A percentile compares a stretch with the other conserved stretches of the same genome.
Conservation (phyloP, 768 basidiomycete species). For the Collybiopsis confluens region DNA sequence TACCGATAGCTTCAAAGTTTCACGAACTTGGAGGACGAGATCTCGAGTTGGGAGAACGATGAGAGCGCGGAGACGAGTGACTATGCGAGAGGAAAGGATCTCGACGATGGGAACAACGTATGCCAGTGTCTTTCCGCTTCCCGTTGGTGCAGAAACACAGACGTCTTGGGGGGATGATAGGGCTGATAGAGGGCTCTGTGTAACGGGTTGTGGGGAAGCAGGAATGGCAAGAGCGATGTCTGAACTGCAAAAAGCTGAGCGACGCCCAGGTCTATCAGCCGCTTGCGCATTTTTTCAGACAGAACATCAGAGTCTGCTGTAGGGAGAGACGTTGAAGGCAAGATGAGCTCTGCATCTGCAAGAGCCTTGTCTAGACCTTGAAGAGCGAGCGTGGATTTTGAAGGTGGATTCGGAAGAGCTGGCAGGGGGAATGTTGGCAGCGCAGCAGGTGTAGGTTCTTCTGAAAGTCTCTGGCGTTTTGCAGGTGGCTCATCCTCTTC, state of each 20-base stretch:
- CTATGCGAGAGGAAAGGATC: slow-evolving; percentile 67
- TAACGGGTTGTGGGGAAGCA: slow-evolving; percentile 46
- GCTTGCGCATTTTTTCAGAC: slow-evolving; percentile 52
- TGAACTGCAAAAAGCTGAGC: slow-evolving; percentile 94
- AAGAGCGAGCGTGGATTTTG: slow-evolving; percentile 63
- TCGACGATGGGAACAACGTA: slow-evolving; percentile 93
- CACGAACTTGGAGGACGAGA: slow-evolving; percentile 85
- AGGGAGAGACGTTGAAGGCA: slow-evolving; percentile 43
- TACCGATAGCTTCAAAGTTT: slow-evolving; percentile 86
- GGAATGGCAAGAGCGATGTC: slow-evolving; percentile 78
- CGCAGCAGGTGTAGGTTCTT: slow-evolving; percentile 25
- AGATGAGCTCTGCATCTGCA: slow-evolving; percentile 63
- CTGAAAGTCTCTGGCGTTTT: slow-evolving; percentile 39
- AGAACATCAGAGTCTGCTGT: slow-evolving; percentile 46
- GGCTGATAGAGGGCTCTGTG: slow-evolving; percentile 58
- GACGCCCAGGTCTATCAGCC: slow-evolving; percentile 76
- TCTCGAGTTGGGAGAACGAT: slow-evolving; percentile 93
- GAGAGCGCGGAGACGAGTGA: slow-evolving; percentile 84
- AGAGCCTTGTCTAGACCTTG: slow-evolving; percentile 79
- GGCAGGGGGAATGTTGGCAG: slow-evolving; percentile 75
- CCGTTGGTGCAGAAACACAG: slow-evolving; percentile 95
- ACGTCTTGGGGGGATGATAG: slow-evolving; percentile 67
- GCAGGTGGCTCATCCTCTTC: slow-evolving; percentile 31
- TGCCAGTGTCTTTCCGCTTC: slow-evolving; percentile 96
- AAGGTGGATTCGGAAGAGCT: slow-evolving; percentile 60